These are phyloP conservation scores for Saprolegnia parasitica DNA, from an alignment of 352 stramenopile species.

Conservation along the genomic window DNA sequence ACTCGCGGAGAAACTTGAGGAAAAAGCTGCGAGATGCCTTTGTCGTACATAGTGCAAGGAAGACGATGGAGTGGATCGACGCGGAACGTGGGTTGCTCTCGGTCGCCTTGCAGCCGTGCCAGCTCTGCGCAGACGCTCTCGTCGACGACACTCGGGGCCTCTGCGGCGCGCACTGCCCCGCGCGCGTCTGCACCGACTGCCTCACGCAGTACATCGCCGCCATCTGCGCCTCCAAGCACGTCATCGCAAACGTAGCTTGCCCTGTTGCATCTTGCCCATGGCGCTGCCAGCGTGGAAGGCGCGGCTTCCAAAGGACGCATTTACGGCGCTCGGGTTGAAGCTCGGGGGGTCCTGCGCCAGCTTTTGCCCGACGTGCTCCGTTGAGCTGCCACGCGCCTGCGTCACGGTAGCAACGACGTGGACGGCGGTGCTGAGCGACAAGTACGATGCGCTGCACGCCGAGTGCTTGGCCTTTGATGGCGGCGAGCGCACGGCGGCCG, in stretches of 20 bases:
- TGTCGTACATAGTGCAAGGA: too few species aligned
- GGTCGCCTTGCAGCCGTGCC: too few species aligned
- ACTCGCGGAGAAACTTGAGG: too few species aligned
- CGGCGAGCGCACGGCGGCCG: background rate
- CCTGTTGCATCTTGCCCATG: background rate
- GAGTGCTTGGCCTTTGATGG: conserved; percentile 4
- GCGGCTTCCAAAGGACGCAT: background rate
- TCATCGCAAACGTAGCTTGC: background rate
- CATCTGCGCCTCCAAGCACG: too few species aligned
- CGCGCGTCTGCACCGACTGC: too few species aligned
- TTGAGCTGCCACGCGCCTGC: background rate
- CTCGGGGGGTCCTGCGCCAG: background rate
- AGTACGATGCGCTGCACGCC: background rate
- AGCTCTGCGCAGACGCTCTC: too few species aligned
- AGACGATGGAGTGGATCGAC: too few species aligned
- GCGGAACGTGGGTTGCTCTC: too few species aligned
- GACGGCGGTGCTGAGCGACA: background rate
- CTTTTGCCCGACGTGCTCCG: conserved; percentile 6
- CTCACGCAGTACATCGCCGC: too few species aligned
- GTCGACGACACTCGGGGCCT: too few species aligned
- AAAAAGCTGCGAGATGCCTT: too few species aligned
- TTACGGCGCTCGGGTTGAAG: background rate
- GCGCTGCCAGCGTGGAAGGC: background rate
- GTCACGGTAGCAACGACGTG: background rate
- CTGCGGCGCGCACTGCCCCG: too few species aligned